Evolutionary conservation across 192 early-diverging fungal genomes (phyloP).

Genomic region (Coemansia reversa): DNA sequence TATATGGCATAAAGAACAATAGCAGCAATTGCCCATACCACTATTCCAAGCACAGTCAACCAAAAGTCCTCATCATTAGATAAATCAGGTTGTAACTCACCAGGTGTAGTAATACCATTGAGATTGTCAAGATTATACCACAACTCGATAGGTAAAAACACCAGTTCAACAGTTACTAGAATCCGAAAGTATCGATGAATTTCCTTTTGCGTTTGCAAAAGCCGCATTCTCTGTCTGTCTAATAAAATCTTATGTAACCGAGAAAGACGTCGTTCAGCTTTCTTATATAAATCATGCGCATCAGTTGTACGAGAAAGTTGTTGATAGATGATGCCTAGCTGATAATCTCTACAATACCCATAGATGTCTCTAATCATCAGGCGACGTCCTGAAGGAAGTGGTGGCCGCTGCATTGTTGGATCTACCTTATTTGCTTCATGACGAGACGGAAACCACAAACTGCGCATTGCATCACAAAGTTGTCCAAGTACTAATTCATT

Average conservation of each 20-base stretch:
- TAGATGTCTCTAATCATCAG: constrained; percentile 15
- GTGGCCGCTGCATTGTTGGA: background rate
- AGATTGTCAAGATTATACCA: constrained; percentile 51
- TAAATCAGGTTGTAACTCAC: constrained; percentile 25
- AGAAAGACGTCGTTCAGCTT: constrained; percentile 39
- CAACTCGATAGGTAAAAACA: constrained; percentile 51
- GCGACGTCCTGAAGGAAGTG: constrained; percentile 12
- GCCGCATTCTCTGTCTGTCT: constrained; percentile 39
- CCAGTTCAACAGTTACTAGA: constrained; percentile 38
- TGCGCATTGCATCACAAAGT: constrained; percentile 21
- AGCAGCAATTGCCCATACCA: constrained; percentile 39
- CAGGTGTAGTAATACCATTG: constrained; percentile 46
- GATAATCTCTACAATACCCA: background rate
- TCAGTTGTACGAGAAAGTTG: constrained; percentile 11
- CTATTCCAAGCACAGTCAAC: constrained; percentile 35
- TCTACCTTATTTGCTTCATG: background rate
- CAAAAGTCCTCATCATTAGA: constrained; percentile 38
- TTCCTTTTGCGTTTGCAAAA: constrained; percentile 30
- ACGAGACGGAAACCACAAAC: background rate
- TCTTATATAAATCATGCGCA: constrained; percentile 29
- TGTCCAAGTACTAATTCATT: constrained; percentile 31
- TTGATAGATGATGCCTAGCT: constrained; percentile 8
- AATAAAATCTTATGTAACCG: constrained; percentile 47
- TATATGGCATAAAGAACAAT: constrained; percentile 33
- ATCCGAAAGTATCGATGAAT: constrained; percentile 49